Conservation (phyloP, 441 rosid genomes). For the Rhodomyrtus psidioides region DNA sequence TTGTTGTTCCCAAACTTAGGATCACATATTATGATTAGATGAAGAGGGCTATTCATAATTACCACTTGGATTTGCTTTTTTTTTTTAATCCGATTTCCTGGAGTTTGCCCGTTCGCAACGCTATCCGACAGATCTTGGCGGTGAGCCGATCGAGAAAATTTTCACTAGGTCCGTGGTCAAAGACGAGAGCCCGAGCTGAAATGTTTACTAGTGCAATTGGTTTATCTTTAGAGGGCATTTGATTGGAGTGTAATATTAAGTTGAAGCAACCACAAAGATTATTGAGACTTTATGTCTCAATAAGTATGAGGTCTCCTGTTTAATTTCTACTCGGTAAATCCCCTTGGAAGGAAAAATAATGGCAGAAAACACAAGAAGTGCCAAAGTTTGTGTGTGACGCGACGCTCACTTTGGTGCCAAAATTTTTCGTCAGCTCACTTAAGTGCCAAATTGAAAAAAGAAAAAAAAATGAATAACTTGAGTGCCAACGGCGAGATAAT, state of each 20-base stretch:
- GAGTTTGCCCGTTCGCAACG: background rate
- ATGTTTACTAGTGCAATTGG: background rate
- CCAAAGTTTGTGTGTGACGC: too few relatives aligned
- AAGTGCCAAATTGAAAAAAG: too few relatives aligned
- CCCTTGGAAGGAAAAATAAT: background rate
- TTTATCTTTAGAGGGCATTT: background rate
- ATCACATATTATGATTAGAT: background rate
- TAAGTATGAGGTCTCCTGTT: background rate
- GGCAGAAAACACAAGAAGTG: too few relatives aligned
- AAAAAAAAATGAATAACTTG: too few relatives aligned
- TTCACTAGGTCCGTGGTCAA: background rate
- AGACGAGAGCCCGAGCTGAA: background rate
- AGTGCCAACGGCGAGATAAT: too few relatives aligned
- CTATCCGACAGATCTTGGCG: background rate
- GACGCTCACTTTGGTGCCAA: too few relatives aligned
- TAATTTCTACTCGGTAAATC: background rate
- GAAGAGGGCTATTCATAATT: background rate
- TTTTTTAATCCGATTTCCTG: background rate
- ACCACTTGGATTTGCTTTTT: background rate
- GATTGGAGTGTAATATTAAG: background rate
- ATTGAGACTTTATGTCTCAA: background rate
- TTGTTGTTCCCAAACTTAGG: background rate
- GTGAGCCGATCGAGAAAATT: background rate
- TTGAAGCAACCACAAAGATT: background rate
- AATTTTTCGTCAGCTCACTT: too few relatives aligned